Conservation (phyloP, 2,329 filamentous ascomycete genomes). For the Nemania abortiva region DNA sequence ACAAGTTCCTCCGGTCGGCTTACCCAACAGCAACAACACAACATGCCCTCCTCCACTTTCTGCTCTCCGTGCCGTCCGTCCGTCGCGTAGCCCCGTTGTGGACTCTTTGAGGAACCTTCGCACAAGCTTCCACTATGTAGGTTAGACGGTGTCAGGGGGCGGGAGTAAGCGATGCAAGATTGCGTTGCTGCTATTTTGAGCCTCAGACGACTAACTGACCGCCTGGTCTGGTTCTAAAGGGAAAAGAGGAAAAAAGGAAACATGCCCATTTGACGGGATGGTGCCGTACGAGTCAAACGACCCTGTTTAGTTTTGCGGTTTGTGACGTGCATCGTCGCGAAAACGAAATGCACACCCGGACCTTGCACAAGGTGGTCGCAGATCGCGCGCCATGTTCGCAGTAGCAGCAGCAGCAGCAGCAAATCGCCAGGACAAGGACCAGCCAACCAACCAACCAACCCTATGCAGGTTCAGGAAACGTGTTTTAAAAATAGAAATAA, state of each 20-base stretch:
- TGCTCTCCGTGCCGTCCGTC: constrained; percentile 15
- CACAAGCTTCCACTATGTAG: constrained; percentile 21
- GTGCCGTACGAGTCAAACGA: constrained; percentile 19
- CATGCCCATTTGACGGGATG: constrained; percentile 41
- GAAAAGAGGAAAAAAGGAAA: constrained; percentile 31
- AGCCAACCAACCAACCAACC: background rate
- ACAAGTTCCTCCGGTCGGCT: constrained; percentile 19
- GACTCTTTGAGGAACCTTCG: constrained; percentile 28
- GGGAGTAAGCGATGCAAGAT: constrained; percentile 46
- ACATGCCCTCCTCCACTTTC: constrained; percentile 1
- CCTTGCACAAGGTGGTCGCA: constrained; percentile 25
- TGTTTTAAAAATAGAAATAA: constrained; percentile 20
- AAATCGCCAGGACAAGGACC: background rate
- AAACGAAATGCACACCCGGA: constrained; percentile 25
- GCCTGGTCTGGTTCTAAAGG: background rate
- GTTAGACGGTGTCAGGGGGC: constrained; percentile 39
- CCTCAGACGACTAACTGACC: constrained; percentile 15
- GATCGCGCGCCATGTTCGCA: constrained; percentile 30
- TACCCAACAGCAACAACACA: constrained; percentile 18
- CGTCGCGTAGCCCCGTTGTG: constrained; percentile 39
- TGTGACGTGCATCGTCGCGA: constrained; percentile 36
- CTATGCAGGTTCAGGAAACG: background rate
- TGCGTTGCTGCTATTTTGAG: constrained; percentile 40
- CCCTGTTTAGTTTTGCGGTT: constrained; percentile 23
- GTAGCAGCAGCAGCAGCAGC: constrained; percentile 10